Evolutionary conservation across 2,329 filamentous ascomycete genomes (phyloP), one percentile per base, ranked within the genome.

Genomic region (Bipolaris zeicola): DNA sequence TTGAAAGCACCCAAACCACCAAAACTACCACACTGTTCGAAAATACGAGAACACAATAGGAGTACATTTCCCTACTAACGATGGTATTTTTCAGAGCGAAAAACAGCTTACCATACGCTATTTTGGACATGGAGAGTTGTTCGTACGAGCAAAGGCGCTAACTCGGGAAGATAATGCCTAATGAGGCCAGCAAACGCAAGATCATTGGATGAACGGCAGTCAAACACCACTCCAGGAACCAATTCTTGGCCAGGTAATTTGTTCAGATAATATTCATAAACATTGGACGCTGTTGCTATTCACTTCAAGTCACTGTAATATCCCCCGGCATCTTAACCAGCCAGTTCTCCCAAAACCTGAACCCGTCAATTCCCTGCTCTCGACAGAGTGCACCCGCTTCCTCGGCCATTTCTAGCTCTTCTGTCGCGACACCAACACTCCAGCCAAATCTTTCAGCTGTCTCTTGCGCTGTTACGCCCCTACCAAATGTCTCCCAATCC

Each of bases 381-480:
- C 95, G 88, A 74, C 94, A 98, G 18, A 99, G 75, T 2, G 87
- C 86, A 0, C 95, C 95, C 53, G 85, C 87, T 74, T 98, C 94
- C 76, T 99, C 95, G 0, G 93, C 93, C 94, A 99, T 97, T 73
- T 97, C 91, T 11, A 99, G 82, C 78, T 99, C 95, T 74, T 98
- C 95, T 57, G 89, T 90, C 1, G 95, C 95, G 20, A 99, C 94
- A 7, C 95, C 95, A 6, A 99, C 89, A 73, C 95, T 98, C 95
- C 95, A 99, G 5, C 93, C 91, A 76, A 99, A 99, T 47, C 87
- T 83, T 75, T 96, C 91, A 0, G 95, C 95, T 0, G 87, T 86
- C 70, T 98, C 93, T 71, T 95, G 91, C 1, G 92, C 92, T 13
- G 92, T 97, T 26, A 98, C 88, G 8, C 95, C 92, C 53, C 88